Base-by-base conservation (phyloP, 2,329 filamentous ascomycete genomes). In the Graphium sp. region DNA sequence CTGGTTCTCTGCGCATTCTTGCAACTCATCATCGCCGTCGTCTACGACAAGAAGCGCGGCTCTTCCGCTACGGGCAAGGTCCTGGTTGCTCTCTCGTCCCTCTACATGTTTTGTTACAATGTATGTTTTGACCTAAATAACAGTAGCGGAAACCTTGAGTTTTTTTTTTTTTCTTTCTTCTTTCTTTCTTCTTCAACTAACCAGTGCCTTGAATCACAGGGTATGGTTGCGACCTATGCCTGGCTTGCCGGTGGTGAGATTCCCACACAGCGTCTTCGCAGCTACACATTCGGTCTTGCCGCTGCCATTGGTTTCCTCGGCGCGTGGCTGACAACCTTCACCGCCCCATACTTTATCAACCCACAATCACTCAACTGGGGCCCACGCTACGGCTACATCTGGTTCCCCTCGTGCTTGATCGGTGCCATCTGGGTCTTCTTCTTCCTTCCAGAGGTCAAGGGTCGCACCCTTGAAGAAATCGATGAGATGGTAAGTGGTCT, bases 271-370 rank as follows among this genome's bases (percentile, higher is more conserved):
- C 51, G 60, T 9, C 50, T 66, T 9, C 57, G 62, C 21, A 56
- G 52, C 7, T 58, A 66, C 36, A 66, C 61, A 0, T 62, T 65
- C 30, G 61, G 61, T 24, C 42, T 58, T 12, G 58, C 58, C 4
- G 53, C 60, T 6, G 55, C 58, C 3, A 44, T 57, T 12, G 58
- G 53, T 2, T 66, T 65, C 37, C 43, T 62, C 12, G 56, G 53
- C 5, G 61, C 58, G 6, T 65, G 60, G 60, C 47, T 59, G 7
- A 57, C 58, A 0, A 61, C 58, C 0, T 66, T 65, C 36, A 65
- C 61, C 0, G 59, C 60, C 5, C 61, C 60, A 2, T 66, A 66
- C 40, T 66, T 66, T 37, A 63, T 66, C 39, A 65, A 66, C 35
- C 58, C 60, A 0, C 46, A 48, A 14, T 42, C 54, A 4, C 43